Evolutionary conservation across 1,284 basidiomycete genomes (phyloP).

Genomic region (Cryptococcus jaspeensis): DNA sequence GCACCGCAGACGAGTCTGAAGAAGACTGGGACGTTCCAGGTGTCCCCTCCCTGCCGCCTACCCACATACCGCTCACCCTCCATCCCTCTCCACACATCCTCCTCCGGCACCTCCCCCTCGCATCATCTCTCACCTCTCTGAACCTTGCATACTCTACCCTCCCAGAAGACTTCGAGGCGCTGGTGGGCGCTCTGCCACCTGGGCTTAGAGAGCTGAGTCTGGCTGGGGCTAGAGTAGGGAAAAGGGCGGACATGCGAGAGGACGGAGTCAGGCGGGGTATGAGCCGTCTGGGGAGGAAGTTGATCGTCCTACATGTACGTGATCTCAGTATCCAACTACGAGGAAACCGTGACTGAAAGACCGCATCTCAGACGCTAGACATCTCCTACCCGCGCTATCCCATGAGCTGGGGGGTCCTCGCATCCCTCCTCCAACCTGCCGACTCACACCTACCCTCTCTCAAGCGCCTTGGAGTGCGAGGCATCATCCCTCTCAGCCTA

Average conservation of each 20-base stretch:
- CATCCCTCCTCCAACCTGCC: conserved; percentile 19
- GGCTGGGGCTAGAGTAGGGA: conserved; percentile 17
- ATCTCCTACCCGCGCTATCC: conserved; percentile 25
- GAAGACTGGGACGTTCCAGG: conserved; percentile 21
- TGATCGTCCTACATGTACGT: conserved; percentile 38
- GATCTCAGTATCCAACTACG: neutral
- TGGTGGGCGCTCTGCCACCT: conserved; percentile 25
- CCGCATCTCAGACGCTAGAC: conserved; percentile 28
- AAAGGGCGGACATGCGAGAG: neutral
- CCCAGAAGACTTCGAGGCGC: conserved; percentile 21
- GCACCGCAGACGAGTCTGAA: neutral
- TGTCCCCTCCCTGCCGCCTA: neutral
- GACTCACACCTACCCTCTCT: conserved; percentile 26
- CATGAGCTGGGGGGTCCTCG: conserved; percentile 4
- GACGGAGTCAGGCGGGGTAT: conserved; percentile 19
- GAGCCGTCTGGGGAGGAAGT: conserved; percentile 21
- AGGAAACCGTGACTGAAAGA: too few relatives aligned
- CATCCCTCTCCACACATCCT: conserved; percentile 29
- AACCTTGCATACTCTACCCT: conserved; percentile 37
- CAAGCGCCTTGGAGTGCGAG: conserved; percentile 20
- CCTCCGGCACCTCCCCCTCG: conserved; percentile 20
- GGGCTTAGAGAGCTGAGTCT: conserved; percentile 31
- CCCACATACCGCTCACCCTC: conserved; percentile 28
- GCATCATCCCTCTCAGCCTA: neutral
- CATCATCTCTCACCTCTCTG: conserved; percentile 29